Percentiles rank a stretch among this genome's conserved stretches.
Conservation (phyloP, 176 grass and related monocot species). For the Hordeum vulgare region DNA sequence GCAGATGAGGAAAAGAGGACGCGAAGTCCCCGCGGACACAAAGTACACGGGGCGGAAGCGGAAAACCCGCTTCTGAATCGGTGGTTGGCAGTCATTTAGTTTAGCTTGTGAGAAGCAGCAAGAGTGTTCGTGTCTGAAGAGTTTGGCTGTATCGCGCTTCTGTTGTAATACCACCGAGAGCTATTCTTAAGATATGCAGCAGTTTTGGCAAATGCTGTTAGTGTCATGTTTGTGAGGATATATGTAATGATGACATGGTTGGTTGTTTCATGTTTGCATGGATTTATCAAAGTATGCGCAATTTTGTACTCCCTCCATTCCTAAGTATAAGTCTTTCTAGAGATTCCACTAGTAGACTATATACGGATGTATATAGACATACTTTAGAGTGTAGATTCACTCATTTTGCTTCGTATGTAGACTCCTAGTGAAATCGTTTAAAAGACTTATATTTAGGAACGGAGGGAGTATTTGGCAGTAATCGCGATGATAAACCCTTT, state of each 20-base stretch:
- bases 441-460: too few relatives aligned
- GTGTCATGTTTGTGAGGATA: not conserved
- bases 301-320: too few relatives aligned
- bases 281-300: not conserved
- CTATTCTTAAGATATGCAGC: not conserved
- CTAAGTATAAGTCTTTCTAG: too few relatives aligned
- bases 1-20: slow-evolving; percentile 73
- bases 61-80: slow-evolving; percentile 37
- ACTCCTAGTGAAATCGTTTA: too few relatives aligned
- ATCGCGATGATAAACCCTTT: not conserved
- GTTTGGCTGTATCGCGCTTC: not conserved
- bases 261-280: not conserved
- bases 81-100: not conserved
- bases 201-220: slow-evolving; percentile 14
- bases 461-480: not conserved
- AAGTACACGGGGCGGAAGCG: slow-evolving; percentile 86
- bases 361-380: too few relatives aligned
- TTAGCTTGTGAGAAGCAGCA: slow-evolving; percentile 9
- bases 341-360: too few relatives aligned
- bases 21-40: slow-evolving; percentile 52
- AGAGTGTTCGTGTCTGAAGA: not conserved
- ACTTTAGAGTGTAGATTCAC: too few relatives aligned
- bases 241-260: not conserved
- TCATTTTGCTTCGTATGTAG: too few relatives aligned
- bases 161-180: not conserved